Conservation (phyloP, 495 filamentous ascomycete genomes). For the Hypoxylon trugodes region DNA sequence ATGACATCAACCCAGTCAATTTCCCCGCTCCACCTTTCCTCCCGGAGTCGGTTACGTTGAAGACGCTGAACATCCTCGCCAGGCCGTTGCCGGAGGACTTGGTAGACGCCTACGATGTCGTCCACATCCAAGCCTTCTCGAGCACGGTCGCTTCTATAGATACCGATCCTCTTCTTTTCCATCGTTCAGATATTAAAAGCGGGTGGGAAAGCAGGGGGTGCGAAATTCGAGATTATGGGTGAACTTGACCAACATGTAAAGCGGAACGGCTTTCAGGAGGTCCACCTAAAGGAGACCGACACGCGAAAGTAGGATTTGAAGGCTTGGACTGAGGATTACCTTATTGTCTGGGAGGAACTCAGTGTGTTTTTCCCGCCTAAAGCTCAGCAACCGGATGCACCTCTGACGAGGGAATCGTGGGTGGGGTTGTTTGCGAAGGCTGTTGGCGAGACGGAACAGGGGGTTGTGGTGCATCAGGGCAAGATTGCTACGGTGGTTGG, state of each 20-base stretch:
- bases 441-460: conserved; percentile 33
- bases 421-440: conserved; percentile 26
- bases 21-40: conserved; percentile 42
- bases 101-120: conserved; percentile 49
- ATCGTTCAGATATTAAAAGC: conserved; percentile 22
- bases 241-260: conserved; percentile 15
- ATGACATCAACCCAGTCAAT: conserved; percentile 47
- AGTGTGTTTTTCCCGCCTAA: conserved; percentile 24
- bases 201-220: conserved; percentile 6
- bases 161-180: too few species aligned
- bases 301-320: conserved; percentile 28
- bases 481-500: conserved; percentile 14
- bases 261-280: conserved; percentile 14
- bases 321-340: conserved; percentile 38
- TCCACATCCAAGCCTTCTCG: too few species aligned
- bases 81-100: conserved; percentile 45
- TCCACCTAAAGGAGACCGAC: background rate
- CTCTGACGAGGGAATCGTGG: conserved; percentile 30
- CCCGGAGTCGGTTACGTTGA: conserved; percentile 45
- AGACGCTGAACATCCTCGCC: conserved; percentile 44
- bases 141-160: too few species aligned
- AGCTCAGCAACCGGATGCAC: conserved; percentile 10
- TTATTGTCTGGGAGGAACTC: conserved; percentile 41
- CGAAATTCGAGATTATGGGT: background rate
- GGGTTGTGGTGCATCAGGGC: conserved; percentile 26